Evolutionary conservation across 179 eudicot species (phyloP), one percentile per base, ranked within the genome.

Genomic region (Amaranthus tricolor): DNA sequence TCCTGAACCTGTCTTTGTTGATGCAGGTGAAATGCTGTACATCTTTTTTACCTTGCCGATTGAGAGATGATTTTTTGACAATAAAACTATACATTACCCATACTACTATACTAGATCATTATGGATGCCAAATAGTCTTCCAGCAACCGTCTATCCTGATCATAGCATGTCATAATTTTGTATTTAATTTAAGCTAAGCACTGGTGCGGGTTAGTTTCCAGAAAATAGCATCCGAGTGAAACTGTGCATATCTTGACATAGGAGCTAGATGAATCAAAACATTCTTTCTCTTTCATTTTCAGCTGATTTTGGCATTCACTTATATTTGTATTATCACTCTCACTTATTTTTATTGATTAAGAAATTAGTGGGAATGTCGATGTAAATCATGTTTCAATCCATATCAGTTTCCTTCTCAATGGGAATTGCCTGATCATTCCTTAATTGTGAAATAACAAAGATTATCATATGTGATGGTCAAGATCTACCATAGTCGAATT

Each of bases 21-120:
- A 50, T 68, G 84, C 84, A 81, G 84, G 80, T 77, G 78, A 72
- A 77, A 73, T 60, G 79, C 70, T 81, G 84, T 81, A 81, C 78
- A 81, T 77, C 74, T 68, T 71, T 68, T 67, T 77, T 61, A 65
- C 60, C 59, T 68, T 55, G 63, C 75, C 80, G 44, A 55, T 73
- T 17, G 55, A 81, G 80, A 77, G 64, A 40, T 77, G 74, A 68
- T 17, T 71, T 73, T 77, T 68, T 72, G 60, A 69, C 51, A 53
- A 31, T 16, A 69, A 43, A 56, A 73, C 53, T 65, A 73, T 62
- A 77, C 75, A 69, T 62, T 73, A 76, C 74, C 56, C 64, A 81
- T 81, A 77, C 59, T 62, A 63, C 67, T 63, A 12, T 16, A 63
- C 79, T 21, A 80, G 78, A 62, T 80, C 65, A 60, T 56, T 75